Conservation (phyloP, 495 filamentous ascomycete genomes). For the Hypomontagnella monticulosa region DNA sequence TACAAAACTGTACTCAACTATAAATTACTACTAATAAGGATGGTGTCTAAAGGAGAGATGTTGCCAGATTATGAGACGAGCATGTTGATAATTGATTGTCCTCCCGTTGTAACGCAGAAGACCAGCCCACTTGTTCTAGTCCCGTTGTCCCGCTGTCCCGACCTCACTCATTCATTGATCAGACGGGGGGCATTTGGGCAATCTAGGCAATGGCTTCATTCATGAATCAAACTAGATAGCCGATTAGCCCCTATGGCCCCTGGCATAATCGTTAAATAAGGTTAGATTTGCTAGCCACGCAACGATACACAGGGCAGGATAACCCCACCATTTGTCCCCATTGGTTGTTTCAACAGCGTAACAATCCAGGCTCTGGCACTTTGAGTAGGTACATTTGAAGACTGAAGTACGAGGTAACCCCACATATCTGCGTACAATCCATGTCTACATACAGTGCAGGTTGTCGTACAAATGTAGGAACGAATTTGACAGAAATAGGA, state of each 20-base stretch:
- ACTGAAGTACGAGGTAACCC: background rate
- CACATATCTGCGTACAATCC: background rate
- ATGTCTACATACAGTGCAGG: background rate
- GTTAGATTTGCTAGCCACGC: conserved; percentile 19
- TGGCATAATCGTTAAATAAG: conserved; percentile 12
- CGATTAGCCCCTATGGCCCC: conserved; percentile 5
- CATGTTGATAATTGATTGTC: background rate
- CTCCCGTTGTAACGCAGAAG: conserved; percentile 14
- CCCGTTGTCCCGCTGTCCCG: background rate
- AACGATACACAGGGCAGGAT: background rate
- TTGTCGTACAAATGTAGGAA: too few species aligned
- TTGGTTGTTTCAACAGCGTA: background rate
- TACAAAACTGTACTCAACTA: background rate
- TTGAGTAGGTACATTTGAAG: background rate
- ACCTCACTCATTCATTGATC: conserved; percentile 5
- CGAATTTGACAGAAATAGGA: too few species aligned
- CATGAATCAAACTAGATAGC: conserved; percentile 17
- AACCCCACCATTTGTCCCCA: conserved; percentile 18
- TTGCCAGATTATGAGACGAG: background rate
- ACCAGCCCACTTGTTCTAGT: conserved; percentile 5
- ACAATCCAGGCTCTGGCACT: background rate
- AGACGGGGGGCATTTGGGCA: conserved; percentile 16
- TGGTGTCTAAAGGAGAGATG: conserved; percentile 5
- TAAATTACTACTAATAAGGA: too few species aligned
- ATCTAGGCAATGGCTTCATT: conserved; percentile 12